Base-by-base conservation (phyloP, 371 early-diverging fungal species). In the Rhizopus microsporus region DNA sequence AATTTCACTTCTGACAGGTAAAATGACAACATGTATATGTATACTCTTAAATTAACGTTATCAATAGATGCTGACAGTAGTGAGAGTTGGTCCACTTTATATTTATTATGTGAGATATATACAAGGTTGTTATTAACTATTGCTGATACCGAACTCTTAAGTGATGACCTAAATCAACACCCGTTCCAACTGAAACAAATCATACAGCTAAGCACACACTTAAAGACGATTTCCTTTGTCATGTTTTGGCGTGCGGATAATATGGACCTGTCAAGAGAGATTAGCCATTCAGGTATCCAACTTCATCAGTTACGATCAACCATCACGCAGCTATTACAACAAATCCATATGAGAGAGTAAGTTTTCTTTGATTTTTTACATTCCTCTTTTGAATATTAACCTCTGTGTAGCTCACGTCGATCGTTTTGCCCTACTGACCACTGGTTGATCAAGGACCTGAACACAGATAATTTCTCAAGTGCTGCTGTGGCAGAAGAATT, bases 301-400 rank as follows among this genome's bases (percentile, higher is more conserved):
- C 52, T 88, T 5, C 68, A 59, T 30, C 83, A 88, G 44, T 57
- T 92, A 44, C 74, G 88, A 10, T 77, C 83, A 23, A 75, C 77
- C 8, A 76, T 87, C 4, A 88, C 90, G 0, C 80, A 78, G 42
- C 63, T 93, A n/a, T 67, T 91, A 9, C 87, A 85, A 49, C 93
- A 92, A 56, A 76, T 94, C 37, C 91, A 93, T 71, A 83, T 86
- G 35, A 76, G 93, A 77, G 92, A 93, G 89, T 90, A 79, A 65
- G 30, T 30, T 54, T 32, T 23, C 8, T 4, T 15, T 37, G 10
- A 35, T 35, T 31, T 33, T 16, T 15, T 13, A 17, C 23, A 23
- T 23, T 23, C 2, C 23, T 23, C 23, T 23, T 23, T 23, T 23
- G 23, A 23, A 23, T 23, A 2, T 23, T 23, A 23, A 23, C 23